Evolutionary conservation across 2,329 filamentous ascomycete genomes (phyloP).

Genomic region (Aphanocladium album): DNA sequence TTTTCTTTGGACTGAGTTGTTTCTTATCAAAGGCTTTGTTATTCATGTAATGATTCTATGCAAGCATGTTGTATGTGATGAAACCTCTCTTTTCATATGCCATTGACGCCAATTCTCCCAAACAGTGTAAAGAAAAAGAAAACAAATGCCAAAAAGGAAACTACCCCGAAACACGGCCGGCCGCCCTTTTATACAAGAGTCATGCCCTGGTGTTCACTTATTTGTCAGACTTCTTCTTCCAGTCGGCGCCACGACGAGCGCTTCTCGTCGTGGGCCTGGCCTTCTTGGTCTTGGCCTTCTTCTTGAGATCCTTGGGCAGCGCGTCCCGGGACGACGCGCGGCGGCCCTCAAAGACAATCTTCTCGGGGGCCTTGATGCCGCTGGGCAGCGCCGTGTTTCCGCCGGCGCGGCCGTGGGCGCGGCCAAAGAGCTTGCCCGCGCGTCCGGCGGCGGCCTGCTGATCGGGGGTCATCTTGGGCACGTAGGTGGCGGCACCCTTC

Average conservation of each 20-base stretch:
- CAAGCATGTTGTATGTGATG: not conserved
- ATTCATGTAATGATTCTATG: conserved; percentile 4
- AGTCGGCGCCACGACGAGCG: conserved; percentile 36
- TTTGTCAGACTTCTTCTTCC: conserved; percentile 33
- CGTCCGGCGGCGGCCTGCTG: conserved; percentile 69
- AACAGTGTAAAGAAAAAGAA: not conserved
- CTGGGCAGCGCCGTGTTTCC: conserved; percentile 18
- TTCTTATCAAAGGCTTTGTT: not conserved
- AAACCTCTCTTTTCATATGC: conserved; percentile 4
- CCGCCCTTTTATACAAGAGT: not conserved
- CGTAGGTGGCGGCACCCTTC: conserved; percentile 48
- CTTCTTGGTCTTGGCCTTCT: conserved; percentile 43
- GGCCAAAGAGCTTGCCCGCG: conserved; percentile 67
- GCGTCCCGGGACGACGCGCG: conserved; percentile 64
- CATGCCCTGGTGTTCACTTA: not conserved
- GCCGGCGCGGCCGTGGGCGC: conserved; percentile 49
- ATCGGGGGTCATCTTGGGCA: conserved; percentile 64
- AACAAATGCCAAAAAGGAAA: not conserved
- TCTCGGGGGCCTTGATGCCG: conserved; percentile 56
- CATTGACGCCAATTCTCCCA: conserved; percentile 4
- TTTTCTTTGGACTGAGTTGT: not conserved
- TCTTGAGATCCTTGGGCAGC: conserved; percentile 56
- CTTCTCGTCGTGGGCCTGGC: conserved; percentile 34
- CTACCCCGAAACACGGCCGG: too few relatives aligned
- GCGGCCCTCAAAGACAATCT: conserved; percentile 76